Conservation (phyloP, 228 moss, liverwort and hornwort species). For the Sphagnum fallax region DNA sequence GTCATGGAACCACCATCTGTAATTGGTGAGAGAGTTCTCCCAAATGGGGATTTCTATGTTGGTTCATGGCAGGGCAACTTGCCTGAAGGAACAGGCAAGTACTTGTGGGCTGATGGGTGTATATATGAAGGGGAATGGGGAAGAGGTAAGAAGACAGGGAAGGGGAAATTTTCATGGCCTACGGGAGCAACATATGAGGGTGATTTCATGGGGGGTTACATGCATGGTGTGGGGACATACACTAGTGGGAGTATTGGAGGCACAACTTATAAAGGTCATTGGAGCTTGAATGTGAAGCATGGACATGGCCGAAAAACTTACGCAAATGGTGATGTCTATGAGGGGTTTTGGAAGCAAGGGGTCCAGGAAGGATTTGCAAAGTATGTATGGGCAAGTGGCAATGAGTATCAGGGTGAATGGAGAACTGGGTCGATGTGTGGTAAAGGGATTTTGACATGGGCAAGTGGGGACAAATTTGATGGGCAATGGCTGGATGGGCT, state of each 20-base stretch:
- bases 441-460: constrained; percentile 79
- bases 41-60: constrained; percentile 98
- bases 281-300: constrained; percentile 99
- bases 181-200: constrained; percentile 98
- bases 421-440: constrained; percentile 91
- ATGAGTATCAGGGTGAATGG: constrained; percentile 95
- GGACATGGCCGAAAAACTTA: constrained; percentile 86
- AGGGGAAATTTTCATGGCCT: constrained; percentile 99
- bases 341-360: constrained; percentile 94
- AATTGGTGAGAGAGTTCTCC: constrained; percentile 79
- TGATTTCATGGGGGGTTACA: constrained; percentile 90
- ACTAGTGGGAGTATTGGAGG: constrained; percentile 63
- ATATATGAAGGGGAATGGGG: constrained; percentile 99
- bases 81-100: constrained; percentile 96
- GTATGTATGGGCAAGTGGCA: constrained; percentile 83
- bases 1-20: too few relatives aligned
- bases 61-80: constrained; percentile 97
- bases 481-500: constrained; percentile 97
- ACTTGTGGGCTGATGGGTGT: constrained; percentile 97
- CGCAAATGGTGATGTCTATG: constrained; percentile 91
- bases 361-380: constrained; percentile 84
- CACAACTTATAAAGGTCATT: constrained; percentile 89
- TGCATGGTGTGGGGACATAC: constrained; percentile 95
- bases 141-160: constrained; percentile 91
- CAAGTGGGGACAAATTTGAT: constrained; percentile 81